Evolutionary conservation across 1,284 basidiomycete genomes (phyloP), one percentile per base, ranked within the genome.

Genomic region (Meripilus lineatus): DNA sequence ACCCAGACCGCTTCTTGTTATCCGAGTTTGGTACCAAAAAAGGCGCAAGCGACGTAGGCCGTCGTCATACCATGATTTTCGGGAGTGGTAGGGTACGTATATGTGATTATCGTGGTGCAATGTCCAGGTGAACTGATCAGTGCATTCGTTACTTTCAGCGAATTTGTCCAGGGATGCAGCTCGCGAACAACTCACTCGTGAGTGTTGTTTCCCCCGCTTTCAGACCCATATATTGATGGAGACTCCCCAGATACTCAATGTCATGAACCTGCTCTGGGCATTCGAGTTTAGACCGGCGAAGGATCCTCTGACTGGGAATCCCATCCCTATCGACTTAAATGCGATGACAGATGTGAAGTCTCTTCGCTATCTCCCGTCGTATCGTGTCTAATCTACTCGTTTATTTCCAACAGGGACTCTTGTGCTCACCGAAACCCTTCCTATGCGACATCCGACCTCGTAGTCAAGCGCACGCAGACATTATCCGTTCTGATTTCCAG

Each of bases 161-260:
- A n/a, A 47, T 55, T 21, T 59, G 57, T 45, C 49, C 55, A 4
- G 56, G 56, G 2, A 51, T 52, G 32, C 44, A 49, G 20, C 22
- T 59, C 24, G 56, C 53, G 2, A 24, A 49, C 40, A 25, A 54
- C 50, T 47, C 48, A 6, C 21, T 50, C 21, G 50, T 52, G 22
- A 38, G 43, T 40, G 28, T 21, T 24, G 14, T 13, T 33, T 32
- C 25, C n/a, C 7, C 28, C 26, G 5, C 6, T 32, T 23, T 42
- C 21, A 20, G 13, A 2, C 3, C 11, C 13, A 14, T 32, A 8
- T 7, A 20, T n/a, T 32, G 6, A 25, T 28, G 14, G 42, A 20
- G 11, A 24, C 18, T 43, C n/a, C 20, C 10, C 33, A 50, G 49
- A 44, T 20, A 4, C 20, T 48, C 7, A 47, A 48, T 23, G 46